A percentile compares a stretch with the other conserved stretches of the same genome.
phyloP scores from a whole-genome alignment of 805 yeast species.

The Schwanniomyces sp. region DNA sequence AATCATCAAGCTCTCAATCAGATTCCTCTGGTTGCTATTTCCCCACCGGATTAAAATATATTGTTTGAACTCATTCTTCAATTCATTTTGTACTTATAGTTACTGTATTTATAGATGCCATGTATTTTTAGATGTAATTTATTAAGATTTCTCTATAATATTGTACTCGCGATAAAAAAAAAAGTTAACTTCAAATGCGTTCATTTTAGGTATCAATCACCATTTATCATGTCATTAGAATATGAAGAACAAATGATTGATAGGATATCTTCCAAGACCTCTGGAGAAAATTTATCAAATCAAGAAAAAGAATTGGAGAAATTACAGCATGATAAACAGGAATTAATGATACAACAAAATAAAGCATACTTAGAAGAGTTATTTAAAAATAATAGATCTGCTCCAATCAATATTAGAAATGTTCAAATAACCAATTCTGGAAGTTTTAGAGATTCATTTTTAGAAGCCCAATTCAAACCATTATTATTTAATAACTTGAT shows the following conservation, averaged over 20 bases:
- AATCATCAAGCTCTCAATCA: not conserved
- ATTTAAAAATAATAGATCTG: constrained; percentile 29
- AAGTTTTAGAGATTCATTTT: constrained; percentile 45
- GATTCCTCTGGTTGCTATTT: constrained; percentile 36
- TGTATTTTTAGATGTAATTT: not conserved
- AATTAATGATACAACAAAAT: constrained; percentile 31
- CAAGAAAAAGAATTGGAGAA: constrained; percentile 27
- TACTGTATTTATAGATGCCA: not conserved
- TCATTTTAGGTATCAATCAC: not conserved
- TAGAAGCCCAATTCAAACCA: constrained; percentile 48
- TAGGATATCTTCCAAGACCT: constrained; percentile 16
- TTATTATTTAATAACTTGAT: constrained; percentile 34
- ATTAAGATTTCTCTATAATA: not conserved
- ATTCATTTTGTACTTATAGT: not conserved
- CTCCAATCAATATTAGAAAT: constrained; percentile 43
- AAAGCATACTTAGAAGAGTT: constrained; percentile 31
- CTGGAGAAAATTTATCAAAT: constrained; percentile 7
- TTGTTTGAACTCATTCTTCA: not conserved
- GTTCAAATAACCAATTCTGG: constrained; percentile 52
- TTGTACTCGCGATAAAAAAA: not conserved
- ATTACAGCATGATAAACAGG: constrained; percentile 27
- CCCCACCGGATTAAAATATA: constrained; percentile 31
- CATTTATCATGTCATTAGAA: constrained; percentile 16
- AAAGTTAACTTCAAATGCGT: not conserved
- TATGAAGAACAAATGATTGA: constrained; percentile 36